Evolutionary conservation across 2,329 filamentous ascomycete genomes (phyloP).

Genomic region (Xylariomycetidae sp.): DNA sequence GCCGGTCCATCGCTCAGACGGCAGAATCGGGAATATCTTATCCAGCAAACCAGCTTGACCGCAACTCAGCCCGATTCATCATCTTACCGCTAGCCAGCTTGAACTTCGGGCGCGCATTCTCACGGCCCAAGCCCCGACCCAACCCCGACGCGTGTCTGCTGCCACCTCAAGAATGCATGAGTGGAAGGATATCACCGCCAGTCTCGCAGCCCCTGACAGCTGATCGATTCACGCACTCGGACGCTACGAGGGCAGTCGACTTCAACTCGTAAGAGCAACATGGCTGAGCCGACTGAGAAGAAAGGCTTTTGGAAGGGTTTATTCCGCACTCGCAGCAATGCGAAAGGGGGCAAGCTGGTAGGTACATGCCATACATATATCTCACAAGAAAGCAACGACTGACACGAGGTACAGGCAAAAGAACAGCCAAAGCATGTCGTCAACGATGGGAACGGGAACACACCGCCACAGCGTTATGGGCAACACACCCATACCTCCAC

Average conservation of each 20-base stretch:
- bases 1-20: too few relatives aligned
- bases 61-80: slow-evolving; percentile 1
- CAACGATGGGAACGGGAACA: too few relatives aligned
- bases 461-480: too few relatives aligned
- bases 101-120: slow-evolving; percentile 6
- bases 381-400: too few relatives aligned
- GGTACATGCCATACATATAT: slow-evolving; percentile 13
- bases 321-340: slow-evolving; percentile 41
- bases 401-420: too few relatives aligned
- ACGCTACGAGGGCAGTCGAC: too few relatives aligned
- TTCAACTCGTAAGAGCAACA: too few relatives aligned
- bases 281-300: slow-evolving; percentile 32
- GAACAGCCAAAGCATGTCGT: too few relatives aligned
- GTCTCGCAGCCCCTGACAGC: slow-evolving; percentile 8
- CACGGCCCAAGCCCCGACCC: slow-evolving; percentile 23
- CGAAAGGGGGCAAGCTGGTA: slow-evolving; percentile 32
- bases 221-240: too few relatives aligned
- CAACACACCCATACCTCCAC: too few relatives aligned
- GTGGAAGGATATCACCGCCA: slow-evolving; percentile 12
- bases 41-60: too few relatives aligned
- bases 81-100: not conserved
- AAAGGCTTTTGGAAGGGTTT: slow-evolving; percentile 43
- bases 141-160: slow-evolving; percentile 21
- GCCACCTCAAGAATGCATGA: slow-evolving; percentile 17
- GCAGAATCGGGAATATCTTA: too few relatives aligned